Conservation (phyloP, 2,329 filamentous ascomycete genomes). For the Verticillium isaacii region DNA sequence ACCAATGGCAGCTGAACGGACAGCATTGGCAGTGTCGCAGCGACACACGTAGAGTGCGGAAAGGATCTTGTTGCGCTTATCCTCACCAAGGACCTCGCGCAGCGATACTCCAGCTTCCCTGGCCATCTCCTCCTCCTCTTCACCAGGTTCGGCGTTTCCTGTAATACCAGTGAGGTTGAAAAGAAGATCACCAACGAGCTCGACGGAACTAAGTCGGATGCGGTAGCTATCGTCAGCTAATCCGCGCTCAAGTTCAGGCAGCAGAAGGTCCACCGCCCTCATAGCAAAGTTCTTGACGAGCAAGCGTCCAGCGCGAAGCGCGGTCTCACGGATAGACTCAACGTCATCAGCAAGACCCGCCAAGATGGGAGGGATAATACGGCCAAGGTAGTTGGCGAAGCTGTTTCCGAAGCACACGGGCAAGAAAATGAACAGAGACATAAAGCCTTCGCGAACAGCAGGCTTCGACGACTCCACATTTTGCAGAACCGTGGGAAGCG, state of each 20-base stretch:
- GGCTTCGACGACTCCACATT: constrained; percentile 91
- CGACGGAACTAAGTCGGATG: constrained; percentile 96
- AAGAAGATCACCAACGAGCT: constrained; percentile 90
- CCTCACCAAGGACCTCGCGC: constrained; percentile 88
- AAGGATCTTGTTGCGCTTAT: constrained; percentile 93
- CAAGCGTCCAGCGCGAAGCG: constrained; percentile 84
- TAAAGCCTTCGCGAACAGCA: constrained; percentile 93
- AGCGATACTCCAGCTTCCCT: constrained; percentile 90
- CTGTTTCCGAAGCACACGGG: constrained; percentile 98
- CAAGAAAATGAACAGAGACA: constrained; percentile 99
- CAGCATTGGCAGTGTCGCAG: constrained; percentile 89
- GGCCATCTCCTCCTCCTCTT: constrained; percentile 70
- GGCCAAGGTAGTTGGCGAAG: constrained; percentile 91
- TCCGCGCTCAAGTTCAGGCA: constrained; percentile 92
- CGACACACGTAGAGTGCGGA: constrained; percentile 98
- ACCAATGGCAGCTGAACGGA: constrained; percentile 81
- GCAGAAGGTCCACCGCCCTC: constrained; percentile 85
- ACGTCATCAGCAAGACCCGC: constrained; percentile 92
- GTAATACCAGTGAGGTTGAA: constrained; percentile 97
- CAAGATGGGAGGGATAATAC: constrained; percentile 92
- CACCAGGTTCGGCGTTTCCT: constrained; percentile 68
- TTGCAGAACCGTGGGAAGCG: constrained; percentile 89
- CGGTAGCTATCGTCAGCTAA: constrained; percentile 97
- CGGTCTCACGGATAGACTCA: constrained; percentile 95
- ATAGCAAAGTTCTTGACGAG: constrained; percentile 98